Evolutionary conservation across 371 early-diverging fungal genomes (phyloP).

Genomic region (Phascolomyces articulosus): DNA sequence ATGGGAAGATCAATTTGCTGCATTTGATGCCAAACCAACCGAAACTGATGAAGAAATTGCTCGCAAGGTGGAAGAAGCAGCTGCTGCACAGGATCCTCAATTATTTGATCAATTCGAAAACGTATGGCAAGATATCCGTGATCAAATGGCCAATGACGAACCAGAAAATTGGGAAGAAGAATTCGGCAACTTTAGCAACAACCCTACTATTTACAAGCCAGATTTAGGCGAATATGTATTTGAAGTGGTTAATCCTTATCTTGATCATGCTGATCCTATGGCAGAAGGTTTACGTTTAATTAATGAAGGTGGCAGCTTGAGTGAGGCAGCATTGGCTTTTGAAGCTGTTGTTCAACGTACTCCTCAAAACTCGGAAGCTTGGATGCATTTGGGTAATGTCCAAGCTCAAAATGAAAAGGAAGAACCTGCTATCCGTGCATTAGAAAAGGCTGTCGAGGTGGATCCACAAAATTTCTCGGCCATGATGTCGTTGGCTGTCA

Average conservation of each 20-base stretch:
- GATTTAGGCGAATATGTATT: slow-evolving; percentile 77
- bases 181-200: slow-evolving; percentile 49
- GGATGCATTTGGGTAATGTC: slow-evolving; percentile 79
- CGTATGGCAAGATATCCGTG: slow-evolving; percentile 61
- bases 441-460: slow-evolving; percentile 68
- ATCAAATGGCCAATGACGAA: slow-evolving; percentile 51
- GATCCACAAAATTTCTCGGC: slow-evolving; percentile 69
- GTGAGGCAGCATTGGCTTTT: slow-evolving; percentile 78
- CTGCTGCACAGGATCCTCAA: slow-evolving; percentile 46
- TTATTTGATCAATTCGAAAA: slow-evolving; percentile 54
- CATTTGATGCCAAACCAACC: slow-evolving; percentile 42
- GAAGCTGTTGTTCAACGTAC: slow-evolving; percentile 83
- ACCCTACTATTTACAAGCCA: slow-evolving; percentile 48
- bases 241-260: slow-evolving; percentile 76
- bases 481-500: slow-evolving; percentile 88
- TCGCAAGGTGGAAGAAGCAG: slow-evolving; percentile 47
- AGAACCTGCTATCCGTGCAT: slow-evolving; percentile 80
- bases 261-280: slow-evolving; percentile 57
- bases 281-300: slow-evolving; percentile 53
- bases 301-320: slow-evolving; percentile 61
- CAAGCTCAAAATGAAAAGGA: slow-evolving; percentile 93
- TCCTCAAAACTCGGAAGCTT: slow-evolving; percentile 70
- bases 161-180: slow-evolving; percentile 62
- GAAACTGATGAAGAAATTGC: slow-evolving; percentile 55
- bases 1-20: slow-evolving; percentile 79